Conservation (phyloP, 345 rosid species). For the sweet orange (Citrus sinensis) region DNA sequence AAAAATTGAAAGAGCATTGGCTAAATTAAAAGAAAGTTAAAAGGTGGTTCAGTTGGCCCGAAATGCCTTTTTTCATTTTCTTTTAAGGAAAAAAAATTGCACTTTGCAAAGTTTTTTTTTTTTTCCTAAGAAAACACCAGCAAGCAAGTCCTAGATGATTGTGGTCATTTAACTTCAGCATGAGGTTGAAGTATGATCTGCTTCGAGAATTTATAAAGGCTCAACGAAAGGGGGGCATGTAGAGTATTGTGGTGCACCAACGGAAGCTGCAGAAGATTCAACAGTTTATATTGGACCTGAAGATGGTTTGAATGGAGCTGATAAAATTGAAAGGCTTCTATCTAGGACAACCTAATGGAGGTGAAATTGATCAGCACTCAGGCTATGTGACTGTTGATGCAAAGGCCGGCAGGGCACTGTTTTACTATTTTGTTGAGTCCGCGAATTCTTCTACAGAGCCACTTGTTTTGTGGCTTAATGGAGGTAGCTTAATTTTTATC, state of each 20-base stretch:
- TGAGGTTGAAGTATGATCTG: not conserved
- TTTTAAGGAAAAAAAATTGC: too few relatives aligned
- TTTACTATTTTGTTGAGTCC: slow-evolving; percentile 32
- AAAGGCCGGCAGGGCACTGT: slow-evolving; percentile 26
- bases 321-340: slow-evolving; percentile 28
- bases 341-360: slow-evolving; percentile 27
- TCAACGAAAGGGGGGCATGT: not conserved
- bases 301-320: slow-evolving; percentile 14
- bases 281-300: not conserved
- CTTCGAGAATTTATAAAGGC: slow-evolving; percentile 1
- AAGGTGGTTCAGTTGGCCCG: too few relatives aligned
- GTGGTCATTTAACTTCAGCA: too few relatives aligned
- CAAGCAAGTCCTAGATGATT: too few relatives aligned
- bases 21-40: too few relatives aligned
- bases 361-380: slow-evolving; percentile 24
- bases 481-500: slow-evolving; percentile 18
- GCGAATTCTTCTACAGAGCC: slow-evolving; percentile 19
- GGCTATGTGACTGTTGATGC: slow-evolving; percentile 31
- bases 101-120: too few relatives aligned
- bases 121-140: too few relatives aligned
- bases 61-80: too few relatives aligned
- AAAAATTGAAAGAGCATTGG: too few relatives aligned
- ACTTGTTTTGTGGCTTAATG: slow-evolving; percentile 40
- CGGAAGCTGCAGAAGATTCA: not conserved
- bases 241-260: not conserved